Evolutionary conservation across 176 grass and related monocot genomes (phyloP).

Genomic region (Dactylis glomerata): DNA sequence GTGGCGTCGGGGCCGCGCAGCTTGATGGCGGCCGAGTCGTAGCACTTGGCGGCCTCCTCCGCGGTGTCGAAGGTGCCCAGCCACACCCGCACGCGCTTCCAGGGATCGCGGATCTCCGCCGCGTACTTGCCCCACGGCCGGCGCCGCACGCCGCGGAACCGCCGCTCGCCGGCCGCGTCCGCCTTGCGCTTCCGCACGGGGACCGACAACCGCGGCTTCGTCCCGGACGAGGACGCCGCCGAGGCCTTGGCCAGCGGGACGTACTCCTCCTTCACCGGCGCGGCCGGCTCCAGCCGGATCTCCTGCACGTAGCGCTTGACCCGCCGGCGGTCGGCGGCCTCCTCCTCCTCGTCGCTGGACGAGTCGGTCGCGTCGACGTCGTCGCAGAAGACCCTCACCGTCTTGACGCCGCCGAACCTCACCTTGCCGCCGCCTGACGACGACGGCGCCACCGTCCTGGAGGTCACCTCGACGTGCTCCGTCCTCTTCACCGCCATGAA

Average conservation of each 20-base stretch:
- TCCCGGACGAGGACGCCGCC: background rate
- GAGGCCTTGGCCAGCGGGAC: background rate
- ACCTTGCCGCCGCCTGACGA: background rate
- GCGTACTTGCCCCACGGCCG: constrained; percentile 98
- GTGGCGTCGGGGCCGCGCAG: constrained; percentile 82
- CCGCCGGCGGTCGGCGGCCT: background rate
- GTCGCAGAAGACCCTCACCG: constrained; percentile 65
- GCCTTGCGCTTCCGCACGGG: constrained; percentile 41
- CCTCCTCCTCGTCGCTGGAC: constrained; percentile 59
- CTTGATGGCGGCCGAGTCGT: constrained; percentile 87
- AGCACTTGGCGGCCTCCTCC: constrained; percentile 91
- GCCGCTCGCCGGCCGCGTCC: constrained; percentile 31
- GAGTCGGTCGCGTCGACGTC: constrained; percentile 92
- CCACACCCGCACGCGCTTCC: constrained; percentile 79
- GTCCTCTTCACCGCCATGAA: constrained; percentile 48
- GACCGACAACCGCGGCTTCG: background rate
- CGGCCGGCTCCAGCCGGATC: constrained; percentile 49
- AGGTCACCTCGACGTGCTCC: constrained; percentile 71
- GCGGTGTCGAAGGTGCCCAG: constrained; percentile 94
- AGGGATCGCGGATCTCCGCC: constrained; percentile 96
- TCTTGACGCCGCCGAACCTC: background rate
- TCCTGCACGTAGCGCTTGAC: constrained; percentile 85
- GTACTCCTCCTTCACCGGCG: background rate
- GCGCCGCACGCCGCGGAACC: constrained; percentile 86
- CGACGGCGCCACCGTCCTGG: background rate